These are phyloP conservation scores for Mycena vitilis DNA, from an alignment of 768 basidiomycete genomes.

Conservation along the genomic window DNA sequence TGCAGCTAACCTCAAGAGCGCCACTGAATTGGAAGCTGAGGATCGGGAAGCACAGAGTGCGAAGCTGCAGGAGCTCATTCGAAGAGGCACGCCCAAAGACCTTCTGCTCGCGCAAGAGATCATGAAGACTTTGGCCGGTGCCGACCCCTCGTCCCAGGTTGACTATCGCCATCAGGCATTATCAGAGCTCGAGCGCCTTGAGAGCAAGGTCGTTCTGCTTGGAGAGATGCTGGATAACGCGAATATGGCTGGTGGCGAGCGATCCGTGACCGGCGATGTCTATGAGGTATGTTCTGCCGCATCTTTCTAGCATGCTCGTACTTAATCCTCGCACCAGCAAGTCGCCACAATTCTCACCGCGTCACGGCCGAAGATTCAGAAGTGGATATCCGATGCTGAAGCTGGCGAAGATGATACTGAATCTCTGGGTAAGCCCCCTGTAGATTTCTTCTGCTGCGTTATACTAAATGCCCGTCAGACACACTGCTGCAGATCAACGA, in stretches of 20 bases:
- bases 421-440: conserved; percentile 76
- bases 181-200: conserved; percentile 92
- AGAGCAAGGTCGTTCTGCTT: conserved; percentile 93
- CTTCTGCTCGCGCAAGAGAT: conserved; percentile 95
- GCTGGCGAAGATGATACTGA: conserved; percentile 91
- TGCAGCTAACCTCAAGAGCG: conserved; percentile 82
- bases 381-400: conserved; percentile 96
- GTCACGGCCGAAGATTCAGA: conserved; percentile 95
- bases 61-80: conserved; percentile 98
- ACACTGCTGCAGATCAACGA: conserved; percentile 97
- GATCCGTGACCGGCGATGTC: conserved; percentile 88
- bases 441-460: neutral
- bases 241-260: conserved; percentile 75
- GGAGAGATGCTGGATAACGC: conserved; percentile 98
- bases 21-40: conserved; percentile 95
- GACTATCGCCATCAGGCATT: conserved; percentile 93
- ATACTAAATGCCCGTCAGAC: conserved; percentile 58
- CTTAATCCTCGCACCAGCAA: conserved; percentile 67
- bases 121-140: conserved; percentile 95
- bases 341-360: conserved; percentile 83
- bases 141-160: conserved; percentile 93
- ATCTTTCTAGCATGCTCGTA: neutral
- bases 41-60: conserved; percentile 95
- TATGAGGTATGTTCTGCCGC: conserved; percentile 76
- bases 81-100: conserved; percentile 95